phyloP scores from a whole-genome alignment of 2,329 filamentous ascomycete genomes.

The Gaeumannomyces sp. region DNA sequence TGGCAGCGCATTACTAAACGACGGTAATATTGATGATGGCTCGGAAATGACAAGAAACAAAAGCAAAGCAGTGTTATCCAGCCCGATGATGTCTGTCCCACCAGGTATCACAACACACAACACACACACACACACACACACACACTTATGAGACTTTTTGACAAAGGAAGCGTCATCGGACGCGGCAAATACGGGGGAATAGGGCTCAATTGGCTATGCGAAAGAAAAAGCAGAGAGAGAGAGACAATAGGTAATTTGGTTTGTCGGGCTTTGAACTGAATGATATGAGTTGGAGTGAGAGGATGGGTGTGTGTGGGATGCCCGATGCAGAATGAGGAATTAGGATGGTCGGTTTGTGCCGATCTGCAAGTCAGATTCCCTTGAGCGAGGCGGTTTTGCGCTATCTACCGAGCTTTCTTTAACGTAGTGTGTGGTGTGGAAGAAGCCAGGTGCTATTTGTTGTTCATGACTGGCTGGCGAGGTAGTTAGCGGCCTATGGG shows the following conservation, averaged over 20 bases:
- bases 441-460: too few relatives aligned
- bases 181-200: background rate
- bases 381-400: background rate
- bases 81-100: background rate
- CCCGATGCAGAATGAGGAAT: background rate
- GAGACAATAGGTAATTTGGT: background rate
- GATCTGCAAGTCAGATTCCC: background rate
- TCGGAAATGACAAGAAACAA: background rate
- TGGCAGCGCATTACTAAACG: background rate
- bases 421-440: background rate
- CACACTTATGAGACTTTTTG: background rate
- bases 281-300: background rate
- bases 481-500: constrained; percentile 45
- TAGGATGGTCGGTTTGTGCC: background rate
- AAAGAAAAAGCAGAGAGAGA: background rate
- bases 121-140: background rate
- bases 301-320: background rate
- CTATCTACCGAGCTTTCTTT: background rate
- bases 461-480: constrained; percentile 47
- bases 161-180: background rate
- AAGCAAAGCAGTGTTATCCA: background rate
- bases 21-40: background rate
- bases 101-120: background rate
- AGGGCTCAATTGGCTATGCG: background rate
- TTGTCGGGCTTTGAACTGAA: background rate